phyloP scores from a whole-genome alignment of 352 stramenopile genomes.

The Phytopythium montanum region DNA sequence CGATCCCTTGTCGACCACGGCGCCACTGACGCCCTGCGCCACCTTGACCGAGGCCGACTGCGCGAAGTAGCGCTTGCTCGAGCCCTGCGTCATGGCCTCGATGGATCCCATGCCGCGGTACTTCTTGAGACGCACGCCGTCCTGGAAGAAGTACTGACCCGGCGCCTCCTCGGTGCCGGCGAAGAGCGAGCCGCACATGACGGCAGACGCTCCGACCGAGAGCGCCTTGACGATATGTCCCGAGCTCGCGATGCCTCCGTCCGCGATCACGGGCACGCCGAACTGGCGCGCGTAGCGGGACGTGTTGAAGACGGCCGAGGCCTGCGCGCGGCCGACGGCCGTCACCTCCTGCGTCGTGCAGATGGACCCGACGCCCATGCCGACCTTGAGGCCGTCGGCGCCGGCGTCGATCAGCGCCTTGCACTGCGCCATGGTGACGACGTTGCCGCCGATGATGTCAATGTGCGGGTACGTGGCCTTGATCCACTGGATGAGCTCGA shows the following conservation, averaged over 20 bases:
- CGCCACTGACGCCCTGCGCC: slow-evolving; percentile 98
- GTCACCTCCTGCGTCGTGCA: slow-evolving; percentile 99
- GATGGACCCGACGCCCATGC: slow-evolving; percentile 99
- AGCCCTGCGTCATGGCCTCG: slow-evolving; percentile 99
- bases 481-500: slow-evolving; percentile 92
- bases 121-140: slow-evolving; percentile 99
- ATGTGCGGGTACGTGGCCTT: slow-evolving; percentile 94
- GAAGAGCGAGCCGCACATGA: slow-evolving; percentile 99
- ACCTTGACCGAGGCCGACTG: slow-evolving; percentile 95
- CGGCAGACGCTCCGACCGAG: slow-evolving; percentile 94
- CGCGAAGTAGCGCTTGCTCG: slow-evolving; percentile 96
- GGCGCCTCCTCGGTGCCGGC: slow-evolving; percentile 99
- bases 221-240: slow-evolving; percentile 99
- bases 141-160: slow-evolving; percentile 99
- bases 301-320: slow-evolving; percentile 98
- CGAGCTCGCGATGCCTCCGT: slow-evolving; percentile 98
- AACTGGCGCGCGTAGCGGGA: slow-evolving; percentile 94
- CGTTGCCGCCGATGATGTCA: slow-evolving; percentile 99
- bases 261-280: slow-evolving; percentile 97
- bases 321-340: slow-evolving; percentile 97
- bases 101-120: slow-evolving; percentile 98
- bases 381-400: slow-evolving; percentile 98
- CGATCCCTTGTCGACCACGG: slow-evolving; percentile 99
- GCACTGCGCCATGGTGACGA: slow-evolving; percentile 97
- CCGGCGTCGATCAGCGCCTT: slow-evolving; percentile 98